Evolutionary conservation across 139 green algal species (phyloP).

Genomic region (Chlamydomonas incerta): DNA sequence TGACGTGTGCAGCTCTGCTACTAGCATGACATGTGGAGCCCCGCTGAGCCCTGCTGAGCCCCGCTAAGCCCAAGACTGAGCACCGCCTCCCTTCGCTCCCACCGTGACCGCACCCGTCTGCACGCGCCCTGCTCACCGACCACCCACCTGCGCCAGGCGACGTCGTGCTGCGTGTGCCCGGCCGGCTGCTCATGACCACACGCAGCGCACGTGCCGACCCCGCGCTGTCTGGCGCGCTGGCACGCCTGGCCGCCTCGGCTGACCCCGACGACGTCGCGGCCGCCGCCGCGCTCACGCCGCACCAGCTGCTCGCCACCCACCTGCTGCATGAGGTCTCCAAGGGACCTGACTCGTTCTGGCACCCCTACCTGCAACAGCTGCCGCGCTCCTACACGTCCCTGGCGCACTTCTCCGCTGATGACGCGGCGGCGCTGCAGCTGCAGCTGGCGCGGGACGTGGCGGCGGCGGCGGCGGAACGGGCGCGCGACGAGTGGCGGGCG

Average conservation of each 20-base stretch:
- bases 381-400: constrained; percentile 71
- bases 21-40: too few relatives aligned
- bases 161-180: constrained; percentile 63
- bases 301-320: constrained; percentile 75
- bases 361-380: constrained; percentile 77
- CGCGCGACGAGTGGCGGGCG: constrained; percentile 42
- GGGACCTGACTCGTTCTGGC: constrained; percentile 66
- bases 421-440: constrained; percentile 61
- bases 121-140: neutral
- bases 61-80: too few relatives aligned
- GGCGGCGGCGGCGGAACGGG: constrained; percentile 39
- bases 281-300: neutral
- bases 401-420: constrained; percentile 45
- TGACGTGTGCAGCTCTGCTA: too few relatives aligned
- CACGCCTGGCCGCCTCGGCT: neutral
- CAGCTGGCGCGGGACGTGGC: constrained; percentile 45
- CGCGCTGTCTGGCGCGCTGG: constrained; percentile 50
- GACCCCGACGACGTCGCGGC: neutral
- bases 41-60: too few relatives aligned
- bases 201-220: constrained; percentile 44
- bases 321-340: constrained; percentile 78
- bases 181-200: constrained; percentile 60
- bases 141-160: neutral
- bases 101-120: neutral
- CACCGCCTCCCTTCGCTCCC: too few relatives aligned